Evolutionary conservation across 805 yeast genomes (phyloP).

Genomic region (Candida corydali): DNA sequence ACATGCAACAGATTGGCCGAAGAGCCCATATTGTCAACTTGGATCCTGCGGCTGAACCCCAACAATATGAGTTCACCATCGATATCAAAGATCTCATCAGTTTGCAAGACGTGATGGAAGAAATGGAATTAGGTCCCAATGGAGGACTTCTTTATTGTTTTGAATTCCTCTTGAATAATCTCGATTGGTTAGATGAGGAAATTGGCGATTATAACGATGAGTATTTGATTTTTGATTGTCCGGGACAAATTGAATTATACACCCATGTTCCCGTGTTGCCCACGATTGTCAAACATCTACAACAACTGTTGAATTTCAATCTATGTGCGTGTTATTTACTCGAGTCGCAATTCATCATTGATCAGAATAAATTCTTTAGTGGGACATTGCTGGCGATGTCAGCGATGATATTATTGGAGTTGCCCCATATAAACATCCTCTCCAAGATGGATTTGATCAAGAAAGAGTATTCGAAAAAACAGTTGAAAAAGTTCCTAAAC

Average conservation of each 20-base stretch:
- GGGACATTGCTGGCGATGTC: constrained; percentile 98
- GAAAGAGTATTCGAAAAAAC: constrained; percentile 70
- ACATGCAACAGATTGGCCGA: constrained; percentile 88
- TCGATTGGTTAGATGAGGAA: constrained; percentile 97
- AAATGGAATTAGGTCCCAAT: constrained; percentile 87
- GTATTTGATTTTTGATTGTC: constrained; percentile 90
- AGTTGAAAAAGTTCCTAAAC: constrained; percentile 76
- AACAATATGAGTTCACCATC: constrained; percentile 84
- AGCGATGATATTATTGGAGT: constrained; percentile 91
- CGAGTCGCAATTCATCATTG: constrained; percentile 93
- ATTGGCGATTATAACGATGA: constrained; percentile 96
- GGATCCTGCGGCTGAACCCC: constrained; percentile 97
- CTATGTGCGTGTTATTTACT: constrained; percentile 88
- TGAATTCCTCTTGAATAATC: constrained; percentile 80
- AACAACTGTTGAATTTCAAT: constrained; percentile 73
- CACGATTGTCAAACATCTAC: constrained; percentile 79
- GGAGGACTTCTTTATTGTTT: constrained; percentile 93
- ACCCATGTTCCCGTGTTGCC: constrained; percentile 95
- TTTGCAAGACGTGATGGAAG: constrained; percentile 93
- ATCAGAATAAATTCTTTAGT: constrained; percentile 85
- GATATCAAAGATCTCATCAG: constrained; percentile 90
- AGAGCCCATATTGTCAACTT: constrained; percentile 91
- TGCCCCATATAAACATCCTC: constrained; percentile 89
- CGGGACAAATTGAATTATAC: constrained; percentile 93
- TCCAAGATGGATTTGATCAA: constrained; percentile 85